A percentile compares a stretch with the other conserved stretches of the same genome.
phyloP scores from a whole-genome alignment of 192 early-diverging fungal genomes.

The Backusella tuberculispora region DNA sequence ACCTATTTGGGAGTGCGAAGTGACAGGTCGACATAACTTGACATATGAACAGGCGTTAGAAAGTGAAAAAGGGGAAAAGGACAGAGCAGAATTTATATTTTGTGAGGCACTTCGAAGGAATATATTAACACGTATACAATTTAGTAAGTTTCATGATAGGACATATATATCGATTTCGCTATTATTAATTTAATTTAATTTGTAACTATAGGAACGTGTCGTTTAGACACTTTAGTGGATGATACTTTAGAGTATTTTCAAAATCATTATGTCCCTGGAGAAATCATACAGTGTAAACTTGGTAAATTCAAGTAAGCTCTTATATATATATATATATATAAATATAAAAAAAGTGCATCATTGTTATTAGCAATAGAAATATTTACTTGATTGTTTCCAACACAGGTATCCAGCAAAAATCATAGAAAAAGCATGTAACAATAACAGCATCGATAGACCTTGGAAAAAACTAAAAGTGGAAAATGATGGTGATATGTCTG shows the following conservation, averaged over 20 bases:
- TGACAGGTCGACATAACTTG: slow-evolving; percentile 71
- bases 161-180: not conserved
- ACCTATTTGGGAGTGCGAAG: slow-evolving; percentile 77
- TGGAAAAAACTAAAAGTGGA: not conserved
- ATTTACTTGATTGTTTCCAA: not conserved
- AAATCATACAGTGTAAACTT: slow-evolving; percentile 52
- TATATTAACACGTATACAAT: slow-evolving; percentile 70
- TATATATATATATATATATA: not conserved
- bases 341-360: not conserved
- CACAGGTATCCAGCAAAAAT: slow-evolving; percentile 31
- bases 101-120: slow-evolving; percentile 67
- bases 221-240: slow-evolving; percentile 63
- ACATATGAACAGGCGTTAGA: slow-evolving; percentile 84
- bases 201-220: slow-evolving; percentile 46
- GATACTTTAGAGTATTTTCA: slow-evolving; percentile 49
- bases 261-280: slow-evolving; percentile 51
- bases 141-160: slow-evolving; percentile 54
- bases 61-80: slow-evolving; percentile 71
- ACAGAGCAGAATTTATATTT: slow-evolving; percentile 65
- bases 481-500: not conserved
- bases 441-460: not conserved
- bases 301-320: slow-evolving; percentile 36
- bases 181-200: not conserved
- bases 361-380: not conserved
- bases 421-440: slow-evolving; percentile 12